Percentiles rank a stretch among this genome's conserved stretches.
phyloP scores from a whole-genome alignment of 2,329 filamentous ascomycete genomes.

The Leptosphaerulina australis region DNA sequence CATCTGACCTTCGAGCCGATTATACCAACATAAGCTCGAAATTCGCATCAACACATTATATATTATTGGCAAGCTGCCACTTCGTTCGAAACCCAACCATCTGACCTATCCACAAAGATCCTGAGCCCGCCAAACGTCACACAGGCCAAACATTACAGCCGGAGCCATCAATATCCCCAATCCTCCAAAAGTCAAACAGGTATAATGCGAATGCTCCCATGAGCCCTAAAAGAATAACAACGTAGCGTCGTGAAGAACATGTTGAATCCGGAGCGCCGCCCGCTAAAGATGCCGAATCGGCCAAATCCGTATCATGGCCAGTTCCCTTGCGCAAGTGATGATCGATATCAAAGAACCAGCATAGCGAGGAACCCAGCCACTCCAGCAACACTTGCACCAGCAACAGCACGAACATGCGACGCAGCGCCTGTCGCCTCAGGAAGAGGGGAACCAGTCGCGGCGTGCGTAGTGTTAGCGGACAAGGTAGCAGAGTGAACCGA shows the following conservation, averaged over 20 bases:
- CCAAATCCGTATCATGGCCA: constrained; percentile 1
- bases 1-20: neutral
- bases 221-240: constrained; percentile 36
- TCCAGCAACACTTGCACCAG: constrained; percentile 51
- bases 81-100: neutral
- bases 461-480: constrained; percentile 18
- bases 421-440: constrained; percentile 37
- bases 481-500: constrained; percentile 35
- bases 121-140: constrained; percentile 3
- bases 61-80: constrained; percentile 9
- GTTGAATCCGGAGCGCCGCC: constrained; percentile 33
- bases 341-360: constrained; percentile 49
- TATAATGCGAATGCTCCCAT: constrained; percentile 18
- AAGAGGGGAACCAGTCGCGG: constrained; percentile 22
- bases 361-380: constrained; percentile 51
- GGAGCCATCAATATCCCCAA: constrained; percentile 20
- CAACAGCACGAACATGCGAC: constrained; percentile 45
- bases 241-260: constrained; percentile 44
- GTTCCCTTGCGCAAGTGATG: neutral
- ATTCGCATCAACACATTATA: constrained; percentile 13
- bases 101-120: neutral
- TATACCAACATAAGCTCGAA: neutral
- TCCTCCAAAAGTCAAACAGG: constrained; percentile 18
- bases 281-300: constrained; percentile 25
- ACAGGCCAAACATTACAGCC: constrained; percentile 28